Conservation (phyloP, 495 filamentous ascomycete genomes). For the Elasticomyces elasticus region DNA sequence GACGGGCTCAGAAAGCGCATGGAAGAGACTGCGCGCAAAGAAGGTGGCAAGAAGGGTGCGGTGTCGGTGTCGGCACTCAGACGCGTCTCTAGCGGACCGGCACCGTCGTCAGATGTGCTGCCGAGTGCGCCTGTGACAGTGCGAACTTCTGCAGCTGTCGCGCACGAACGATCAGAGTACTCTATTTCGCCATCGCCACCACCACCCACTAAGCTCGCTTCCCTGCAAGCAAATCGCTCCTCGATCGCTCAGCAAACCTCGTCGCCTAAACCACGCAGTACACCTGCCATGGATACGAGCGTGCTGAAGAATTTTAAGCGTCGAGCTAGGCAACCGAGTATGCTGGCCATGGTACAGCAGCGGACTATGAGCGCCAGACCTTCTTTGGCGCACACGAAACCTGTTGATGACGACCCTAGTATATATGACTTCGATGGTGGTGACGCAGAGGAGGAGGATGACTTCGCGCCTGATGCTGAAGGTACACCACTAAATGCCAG, state of each 20-base stretch:
- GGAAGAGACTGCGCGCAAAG: conserved; percentile 11
- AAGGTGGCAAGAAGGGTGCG: neutral
- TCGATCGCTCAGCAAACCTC: conserved; percentile 10
- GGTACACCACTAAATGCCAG: conserved; percentile 12
- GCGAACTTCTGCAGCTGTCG: neutral
- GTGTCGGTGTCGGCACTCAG: neutral
- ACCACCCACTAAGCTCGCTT: conserved; percentile 7
- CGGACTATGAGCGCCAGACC: conserved; percentile 16
- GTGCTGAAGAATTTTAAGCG: conserved; percentile 51
- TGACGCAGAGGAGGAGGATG: conserved; percentile 34
- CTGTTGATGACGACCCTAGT: conserved; percentile 6
- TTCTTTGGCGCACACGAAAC: neutral
- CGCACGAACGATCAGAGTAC: conserved; percentile 8
- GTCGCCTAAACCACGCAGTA: conserved; percentile 20
- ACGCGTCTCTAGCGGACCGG: neutral
- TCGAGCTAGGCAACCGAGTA: conserved; percentile 56
- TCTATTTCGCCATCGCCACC: conserved; percentile 13
- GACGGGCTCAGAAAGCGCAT: conserved; percentile 12
- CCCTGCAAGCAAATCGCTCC: neutral
- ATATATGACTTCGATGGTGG: conserved; percentile 10
- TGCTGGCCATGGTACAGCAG: conserved; percentile 52
- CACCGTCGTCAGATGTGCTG: conserved; percentile 2
- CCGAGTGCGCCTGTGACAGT: neutral
- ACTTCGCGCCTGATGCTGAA: conserved; percentile 22
- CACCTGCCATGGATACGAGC: conserved; percentile 47